These are phyloP conservation scores for California macrophylla DNA, from an alignment of 441 rosid species.

Conservation along the genomic window DNA sequence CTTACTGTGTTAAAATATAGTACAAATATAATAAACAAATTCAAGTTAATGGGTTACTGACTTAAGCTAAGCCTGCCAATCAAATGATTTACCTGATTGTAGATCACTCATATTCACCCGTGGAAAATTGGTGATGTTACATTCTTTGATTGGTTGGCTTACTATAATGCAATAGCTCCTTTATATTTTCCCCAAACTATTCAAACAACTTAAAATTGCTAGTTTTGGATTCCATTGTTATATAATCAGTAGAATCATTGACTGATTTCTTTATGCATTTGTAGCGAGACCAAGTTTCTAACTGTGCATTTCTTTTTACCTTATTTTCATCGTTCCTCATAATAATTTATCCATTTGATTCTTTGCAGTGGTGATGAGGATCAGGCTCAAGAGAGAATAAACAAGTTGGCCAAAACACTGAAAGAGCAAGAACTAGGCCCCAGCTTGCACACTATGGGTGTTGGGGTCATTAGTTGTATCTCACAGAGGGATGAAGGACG, in stretches of 20 bases:
- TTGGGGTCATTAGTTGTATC: constrained; percentile 89
- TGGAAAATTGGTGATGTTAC: neutral
- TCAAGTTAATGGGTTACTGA: neutral
- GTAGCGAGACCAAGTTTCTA: neutral
- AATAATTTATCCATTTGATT: constrained; percentile 14
- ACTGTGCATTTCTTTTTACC: neutral
- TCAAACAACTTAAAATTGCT: neutral
- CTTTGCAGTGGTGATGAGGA: constrained; percentile 92
- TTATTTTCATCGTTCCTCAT: neutral
- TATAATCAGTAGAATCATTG: constrained; percentile 2
- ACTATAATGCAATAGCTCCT: neutral
- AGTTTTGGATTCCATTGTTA: neutral
- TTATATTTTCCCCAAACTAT: neutral
- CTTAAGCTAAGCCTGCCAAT: neutral
- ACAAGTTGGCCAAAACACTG: constrained; percentile 88
- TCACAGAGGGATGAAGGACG: constrained; percentile 98
- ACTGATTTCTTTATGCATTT: neutral
- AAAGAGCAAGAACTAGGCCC: constrained; percentile 73
- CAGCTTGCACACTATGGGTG: constrained; percentile 68
- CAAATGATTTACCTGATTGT: neutral
- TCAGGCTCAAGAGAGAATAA: constrained; percentile 95
- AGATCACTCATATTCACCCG: neutral
- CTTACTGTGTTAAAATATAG: neutral
- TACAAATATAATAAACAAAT: too few species aligned
- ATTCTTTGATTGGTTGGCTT: neutral